Conservation (phyloP, 2,329 filamentous ascomycete species). For the Aphanoascus verrucosus region DNA sequence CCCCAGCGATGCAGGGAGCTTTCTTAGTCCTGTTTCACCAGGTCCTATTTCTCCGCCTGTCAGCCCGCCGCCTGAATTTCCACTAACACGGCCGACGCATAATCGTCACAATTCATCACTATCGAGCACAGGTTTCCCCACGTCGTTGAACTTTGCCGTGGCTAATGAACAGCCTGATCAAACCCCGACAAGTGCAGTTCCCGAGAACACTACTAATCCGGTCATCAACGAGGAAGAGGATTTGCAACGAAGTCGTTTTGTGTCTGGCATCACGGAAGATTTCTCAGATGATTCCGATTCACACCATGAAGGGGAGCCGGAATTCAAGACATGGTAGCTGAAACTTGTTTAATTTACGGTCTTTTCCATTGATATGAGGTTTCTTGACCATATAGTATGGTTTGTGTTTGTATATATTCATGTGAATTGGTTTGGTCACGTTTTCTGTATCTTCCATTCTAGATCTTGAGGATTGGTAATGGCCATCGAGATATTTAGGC, state of each 20-base stretch:
- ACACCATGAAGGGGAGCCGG: constrained; percentile 3
- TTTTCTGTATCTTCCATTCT: no score
- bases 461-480: no score
- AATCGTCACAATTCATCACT: constrained; percentile 16
- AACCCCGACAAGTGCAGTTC: no score
- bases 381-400: background rate
- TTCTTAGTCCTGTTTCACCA: constrained; percentile 16
- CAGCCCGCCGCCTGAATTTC: constrained; percentile 9
- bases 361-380: no score
- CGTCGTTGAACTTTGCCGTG: constrained; percentile 11
- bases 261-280: constrained; percentile 17
- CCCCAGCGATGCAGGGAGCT: constrained; percentile 17
- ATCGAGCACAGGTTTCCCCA: constrained; percentile 14
- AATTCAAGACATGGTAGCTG: constrained; percentile 7
- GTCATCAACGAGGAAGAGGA: constrained; percentile 6
- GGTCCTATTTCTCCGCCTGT: constrained; percentile 13
- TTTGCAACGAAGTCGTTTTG: constrained; percentile 11
- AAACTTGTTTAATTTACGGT: no score
- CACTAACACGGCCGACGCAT: constrained; percentile 8
- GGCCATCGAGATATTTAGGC: no score
- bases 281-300: constrained; percentile 9
- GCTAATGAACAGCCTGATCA: constrained; percentile 2
- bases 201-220: background rate
- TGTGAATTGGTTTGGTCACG: no score
- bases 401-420: no score